A percentile compares a stretch with the other conserved stretches of the same genome.
Conservation (phyloP, 306 rosid species). For the Mimosa pudica region DNA sequence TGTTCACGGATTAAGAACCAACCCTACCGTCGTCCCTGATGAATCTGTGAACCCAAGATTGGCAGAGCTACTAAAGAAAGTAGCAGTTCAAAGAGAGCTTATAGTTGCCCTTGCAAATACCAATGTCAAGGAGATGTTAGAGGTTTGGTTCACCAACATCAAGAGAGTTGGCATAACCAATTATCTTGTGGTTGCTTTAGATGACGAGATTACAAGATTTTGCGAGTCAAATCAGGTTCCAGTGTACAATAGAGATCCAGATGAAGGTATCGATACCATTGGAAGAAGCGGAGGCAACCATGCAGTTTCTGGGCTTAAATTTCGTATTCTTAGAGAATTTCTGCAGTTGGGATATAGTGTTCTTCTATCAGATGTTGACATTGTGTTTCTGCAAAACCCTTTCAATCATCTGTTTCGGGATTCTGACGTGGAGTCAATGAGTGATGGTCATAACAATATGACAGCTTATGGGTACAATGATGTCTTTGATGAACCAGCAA, state of each 20-base stretch:
- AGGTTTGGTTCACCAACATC: slow-evolving; percentile 77
- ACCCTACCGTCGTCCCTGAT: slow-evolving; percentile 71
- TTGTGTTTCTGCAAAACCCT: slow-evolving; percentile 90
- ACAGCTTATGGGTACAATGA: slow-evolving; percentile 83
- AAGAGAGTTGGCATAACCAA: slow-evolving; percentile 74
- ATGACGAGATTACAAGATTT: slow-evolving; percentile 54
- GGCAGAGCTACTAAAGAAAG: slow-evolving; percentile 74
- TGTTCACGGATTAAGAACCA: slow-evolving; percentile 74
- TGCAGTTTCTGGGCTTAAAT: slow-evolving; percentile 80
- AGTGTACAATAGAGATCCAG: slow-evolving; percentile 76
- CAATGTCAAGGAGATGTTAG: slow-evolving; percentile 84
- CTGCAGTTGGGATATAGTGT: slow-evolving; percentile 86
- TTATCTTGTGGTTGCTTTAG: slow-evolving; percentile 87
- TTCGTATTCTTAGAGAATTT: slow-evolving; percentile 84
- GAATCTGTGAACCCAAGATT: slow-evolving; percentile 85
- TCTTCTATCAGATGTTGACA: slow-evolving; percentile 92
- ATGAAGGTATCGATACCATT: slow-evolving; percentile 60
- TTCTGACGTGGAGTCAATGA: slow-evolving; percentile 93
- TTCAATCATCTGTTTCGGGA: slow-evolving; percentile 71
- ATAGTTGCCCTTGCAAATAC: slow-evolving; percentile 88
- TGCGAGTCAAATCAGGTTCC: slow-evolving; percentile 72
- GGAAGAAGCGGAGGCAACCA: slow-evolving; percentile 75
- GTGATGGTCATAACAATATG: slow-evolving; percentile 80
- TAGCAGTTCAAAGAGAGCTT: slow-evolving; percentile 68
- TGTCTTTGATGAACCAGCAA: slow-evolving; percentile 75